Base-by-base conservation (phyloP, 805 yeast genomes). In the Kluyveromyces nonfermentans region DNA sequence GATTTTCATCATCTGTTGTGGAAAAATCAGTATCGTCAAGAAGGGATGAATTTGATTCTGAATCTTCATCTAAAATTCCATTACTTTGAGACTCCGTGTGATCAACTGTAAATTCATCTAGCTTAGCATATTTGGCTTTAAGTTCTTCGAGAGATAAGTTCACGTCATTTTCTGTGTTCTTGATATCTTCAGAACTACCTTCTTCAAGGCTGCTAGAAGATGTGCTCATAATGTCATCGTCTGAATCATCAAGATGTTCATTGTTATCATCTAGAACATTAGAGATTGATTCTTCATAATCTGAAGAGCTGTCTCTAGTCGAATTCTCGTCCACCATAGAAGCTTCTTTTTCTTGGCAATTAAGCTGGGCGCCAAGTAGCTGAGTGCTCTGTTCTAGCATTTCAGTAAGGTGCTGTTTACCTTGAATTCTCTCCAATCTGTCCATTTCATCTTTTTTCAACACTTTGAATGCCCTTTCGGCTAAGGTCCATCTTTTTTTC, bases 381-480 rank as follows among this genome's bases (percentile, higher is more conserved):
- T 85, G 89, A 0, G 96, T 86, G 19, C 96, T 86, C 56, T 89
- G 93, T 56, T 89, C 95, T 45, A 90, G 68, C 72, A 90, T 89
- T 57, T 86, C 82, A 45, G 86, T 79, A 45, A 90, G 70, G 59
- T 89, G 95, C 54, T 85, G 85, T 57, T 88, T 84, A 33, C 97
- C 96, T 55, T 82, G 79, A 8, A 77, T 75, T 43, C 85, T 77
- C 57, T 87, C 82, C 53, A 82, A 73, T 50, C 85, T 89, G 52
- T 86, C 95, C 47, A 75, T 82, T 51, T 84, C 86, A 48, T 82
- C 78, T 38, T 81, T 80, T 57, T 85, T 93, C 47, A 85, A 68
- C 14, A 80, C 83, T 40, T 71, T 72, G 57, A 75, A 82, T 1
- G 86, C 94, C 59, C 85, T 87, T 49, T 82, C 85, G 2, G 97